phyloP scores from a whole-genome alignment of 108 stramenopile genomes.

The Seminavis robusta region DNA sequence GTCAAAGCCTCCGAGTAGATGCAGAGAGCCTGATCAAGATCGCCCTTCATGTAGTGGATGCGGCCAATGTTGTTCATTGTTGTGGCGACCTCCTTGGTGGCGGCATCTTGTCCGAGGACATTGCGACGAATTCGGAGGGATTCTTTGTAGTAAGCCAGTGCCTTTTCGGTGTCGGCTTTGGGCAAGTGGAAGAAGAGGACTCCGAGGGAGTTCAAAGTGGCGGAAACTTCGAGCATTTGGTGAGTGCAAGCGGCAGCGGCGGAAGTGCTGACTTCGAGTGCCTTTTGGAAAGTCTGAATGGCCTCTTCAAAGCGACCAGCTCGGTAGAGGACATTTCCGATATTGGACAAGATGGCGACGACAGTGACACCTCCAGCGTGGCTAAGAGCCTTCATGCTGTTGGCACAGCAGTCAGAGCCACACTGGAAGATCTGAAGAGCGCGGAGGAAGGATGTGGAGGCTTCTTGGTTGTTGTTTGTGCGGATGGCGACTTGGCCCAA shows the following conservation, averaged over 20 bases:
- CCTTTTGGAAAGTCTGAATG: conserved; percentile 24
- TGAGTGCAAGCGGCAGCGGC: conserved; percentile 5
- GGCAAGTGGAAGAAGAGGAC: conserved; percentile 52
- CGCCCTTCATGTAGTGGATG: conserved; percentile 53
- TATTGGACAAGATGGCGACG: conserved; percentile 46
- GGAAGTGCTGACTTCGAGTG: conserved; percentile 16
- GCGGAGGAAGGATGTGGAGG: conserved; percentile 25
- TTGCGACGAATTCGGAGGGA: conserved; percentile 31
- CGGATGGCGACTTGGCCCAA: conserved; percentile 36
- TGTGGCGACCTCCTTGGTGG: conserved; percentile 33
- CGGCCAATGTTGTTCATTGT: conserved; percentile 64
- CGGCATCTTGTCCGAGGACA: conserved; percentile 27
- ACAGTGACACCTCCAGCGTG: conserved; percentile 17
- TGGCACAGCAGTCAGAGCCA: background rate
- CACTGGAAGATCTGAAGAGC: conserved; percentile 25
- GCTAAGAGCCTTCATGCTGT: no score
- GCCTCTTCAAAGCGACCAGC: conserved; percentile 33
- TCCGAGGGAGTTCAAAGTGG: conserved; percentile 53
- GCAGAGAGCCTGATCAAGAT: conserved; percentile 32
- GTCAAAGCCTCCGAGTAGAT: conserved; percentile 41
- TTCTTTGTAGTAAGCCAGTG: conserved; percentile 39
- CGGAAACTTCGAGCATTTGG: conserved; percentile 28
- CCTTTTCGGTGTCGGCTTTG: conserved; percentile 36
- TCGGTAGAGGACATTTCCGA: conserved; percentile 49
- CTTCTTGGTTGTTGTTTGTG: conserved; percentile 22